Percentiles rank a stretch among this genome's conserved stretches.
Evolutionary conservation across 1,139 yeast genomes (phyloP).

Genomic region (Candida sanyaensis): DNA sequence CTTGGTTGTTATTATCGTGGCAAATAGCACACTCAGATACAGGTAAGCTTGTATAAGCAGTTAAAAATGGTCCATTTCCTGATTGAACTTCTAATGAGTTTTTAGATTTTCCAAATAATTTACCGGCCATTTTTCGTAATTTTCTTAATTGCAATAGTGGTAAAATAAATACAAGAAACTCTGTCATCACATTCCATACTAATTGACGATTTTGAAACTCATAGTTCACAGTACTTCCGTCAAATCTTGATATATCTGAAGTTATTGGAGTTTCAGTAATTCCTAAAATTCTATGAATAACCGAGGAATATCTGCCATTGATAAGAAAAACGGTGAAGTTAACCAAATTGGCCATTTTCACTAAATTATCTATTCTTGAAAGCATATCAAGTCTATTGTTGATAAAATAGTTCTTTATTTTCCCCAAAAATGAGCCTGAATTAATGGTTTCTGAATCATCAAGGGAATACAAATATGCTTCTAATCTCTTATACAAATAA

Average conservation of each 20-base stretch:
- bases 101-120: constrained; percentile 18
- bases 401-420: constrained; percentile 19
- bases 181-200: constrained; percentile 89
- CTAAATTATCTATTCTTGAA: constrained; percentile 36
- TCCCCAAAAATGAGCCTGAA: constrained; percentile 6
- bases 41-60: constrained; percentile 50
- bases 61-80: constrained; percentile 15
- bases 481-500: constrained; percentile 51
- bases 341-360: constrained; percentile 45
- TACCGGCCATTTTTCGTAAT: constrained; percentile 32
- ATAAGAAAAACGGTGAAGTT: constrained; percentile 54
- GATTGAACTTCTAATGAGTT: constrained; percentile 18
- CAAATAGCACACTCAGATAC: constrained; percentile 73
- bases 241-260: constrained; percentile 53
- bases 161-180: constrained; percentile 71
- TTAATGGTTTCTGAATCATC: constrained; percentile 27
- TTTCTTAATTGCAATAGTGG: constrained; percentile 60
- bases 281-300: constrained; percentile 59
- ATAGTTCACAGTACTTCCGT: constrained; percentile 71
- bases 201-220: constrained; percentile 88
- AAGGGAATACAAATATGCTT: constrained; percentile 47
- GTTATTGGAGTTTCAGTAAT: constrained; percentile 55
- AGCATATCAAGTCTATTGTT: constrained; percentile 29
- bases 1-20: constrained; percentile 38
- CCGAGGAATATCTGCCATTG: constrained; percentile 64